A percentile compares a stretch with the other conserved stretches of the same genome.
Conservation (phyloP, 192 early-diverging fungal species). For the Phycomyces blakesleeanus region DNA sequence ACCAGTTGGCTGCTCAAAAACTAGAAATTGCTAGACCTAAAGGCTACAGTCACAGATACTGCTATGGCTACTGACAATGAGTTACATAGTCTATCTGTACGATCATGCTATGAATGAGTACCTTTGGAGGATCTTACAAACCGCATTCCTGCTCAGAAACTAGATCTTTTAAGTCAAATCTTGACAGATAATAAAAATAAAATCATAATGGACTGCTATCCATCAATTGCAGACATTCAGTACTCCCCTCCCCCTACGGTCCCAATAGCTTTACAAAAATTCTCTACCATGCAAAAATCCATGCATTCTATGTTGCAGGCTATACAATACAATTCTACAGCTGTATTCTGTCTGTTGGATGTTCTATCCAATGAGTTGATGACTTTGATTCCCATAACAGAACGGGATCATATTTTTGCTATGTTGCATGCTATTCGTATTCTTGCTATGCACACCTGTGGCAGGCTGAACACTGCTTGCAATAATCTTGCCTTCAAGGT, state of each 20-base stretch:
- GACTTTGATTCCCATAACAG: not conserved
- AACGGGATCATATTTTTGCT: not conserved
- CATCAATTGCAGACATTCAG: not conserved
- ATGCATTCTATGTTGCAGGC: not conserved
- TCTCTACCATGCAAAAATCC: not conserved
- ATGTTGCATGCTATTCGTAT: too few species aligned
- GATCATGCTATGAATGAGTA: conserved; percentile 1
- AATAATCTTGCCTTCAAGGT: not conserved
- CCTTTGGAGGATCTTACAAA: not conserved
- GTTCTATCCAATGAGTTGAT: not conserved
- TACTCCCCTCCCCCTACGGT: not conserved
- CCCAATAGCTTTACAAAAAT: not conserved
- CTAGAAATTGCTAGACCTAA: too few species aligned
- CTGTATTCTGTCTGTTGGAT: not conserved
- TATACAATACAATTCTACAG: not conserved
- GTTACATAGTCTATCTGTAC: too few species aligned
- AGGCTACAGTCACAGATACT: too few species aligned
- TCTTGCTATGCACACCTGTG: too few species aligned
- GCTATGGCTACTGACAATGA: too few species aligned
- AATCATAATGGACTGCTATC: conserved; percentile 5
- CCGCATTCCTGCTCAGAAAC: not conserved
- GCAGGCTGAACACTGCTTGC: too few species aligned
- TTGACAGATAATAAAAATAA: not conserved
- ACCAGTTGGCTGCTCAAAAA: too few species aligned
- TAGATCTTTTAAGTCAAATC: not conserved